phyloP scores from a whole-genome alignment of 78 protist genomes.

The Ministeria vibrans region DNA sequence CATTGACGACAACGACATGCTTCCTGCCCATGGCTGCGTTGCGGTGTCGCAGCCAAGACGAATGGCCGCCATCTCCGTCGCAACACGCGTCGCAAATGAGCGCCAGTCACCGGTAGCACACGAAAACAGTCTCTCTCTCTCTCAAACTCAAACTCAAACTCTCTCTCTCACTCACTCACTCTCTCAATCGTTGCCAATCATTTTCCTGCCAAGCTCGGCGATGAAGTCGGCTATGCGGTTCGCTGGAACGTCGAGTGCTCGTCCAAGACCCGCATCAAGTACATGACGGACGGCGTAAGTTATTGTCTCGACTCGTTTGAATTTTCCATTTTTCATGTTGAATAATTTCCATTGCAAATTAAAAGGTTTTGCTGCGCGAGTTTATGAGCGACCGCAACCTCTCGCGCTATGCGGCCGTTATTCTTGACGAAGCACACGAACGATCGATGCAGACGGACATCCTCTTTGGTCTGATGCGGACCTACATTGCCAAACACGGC shows the following conservation, averaged over 20 bases:
- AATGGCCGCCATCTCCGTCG: conserved; percentile 65
- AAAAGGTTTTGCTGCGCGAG: conserved; percentile 11
- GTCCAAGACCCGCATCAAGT: conserved; percentile 35
- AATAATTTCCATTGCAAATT: not conserved
- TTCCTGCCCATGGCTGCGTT: too few relatives aligned
- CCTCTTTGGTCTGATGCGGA: conserved; percentile 40
- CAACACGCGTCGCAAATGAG: conserved; percentile 62
- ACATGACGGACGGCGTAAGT: conserved; percentile 75
- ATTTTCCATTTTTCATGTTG: not conserved
- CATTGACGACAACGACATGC: too few relatives aligned
- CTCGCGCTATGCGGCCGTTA: conserved; percentile 11
- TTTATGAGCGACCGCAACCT: conserved; percentile 10
- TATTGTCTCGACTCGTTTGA: not conserved
- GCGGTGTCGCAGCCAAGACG: conserved; percentile 73
- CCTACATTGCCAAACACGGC: not conserved
- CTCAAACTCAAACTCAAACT: not conserved
- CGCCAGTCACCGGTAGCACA: not conserved
- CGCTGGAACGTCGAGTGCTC: conserved; percentile 55
- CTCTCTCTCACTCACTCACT: not conserved
- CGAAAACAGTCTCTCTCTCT: not conserved
- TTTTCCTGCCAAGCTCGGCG: conserved; percentile 31
- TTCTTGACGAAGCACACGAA: conserved; percentile 78
- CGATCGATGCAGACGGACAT: conserved; percentile 60
- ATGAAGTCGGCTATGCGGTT: conserved; percentile 72
- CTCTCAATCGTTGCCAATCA: not conserved